Evolutionary conservation across 345 rosid species (phyloP), one percentile per base, ranked within the genome.

Genomic region (Gossypium raimondii): DNA sequence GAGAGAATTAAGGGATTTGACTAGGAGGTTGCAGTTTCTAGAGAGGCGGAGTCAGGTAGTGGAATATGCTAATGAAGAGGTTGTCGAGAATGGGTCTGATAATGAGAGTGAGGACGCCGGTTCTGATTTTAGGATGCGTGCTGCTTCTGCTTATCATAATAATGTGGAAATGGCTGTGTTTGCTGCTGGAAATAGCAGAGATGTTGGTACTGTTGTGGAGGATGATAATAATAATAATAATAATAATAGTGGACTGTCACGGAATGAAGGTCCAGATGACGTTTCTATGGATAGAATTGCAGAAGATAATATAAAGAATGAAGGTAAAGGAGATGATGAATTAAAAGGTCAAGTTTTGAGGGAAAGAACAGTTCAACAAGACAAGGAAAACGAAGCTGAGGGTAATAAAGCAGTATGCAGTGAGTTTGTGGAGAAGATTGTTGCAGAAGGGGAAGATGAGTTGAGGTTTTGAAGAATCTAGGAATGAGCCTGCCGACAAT

Each of bases 1-100:
- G 79, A 88, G 92, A 78, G 99, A 95, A 77, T 72, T 95, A 45
- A 87, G 86, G 64, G 96, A 95, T 79, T 73, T 95, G 86, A 93
- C 90, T 84, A 87, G 91, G 82, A 89, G 99, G 89, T 57, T 95
- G 83, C 90, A 82, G 83, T 86, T 86, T 74, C 86, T 93, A 20
- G 99, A 91, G 90, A 85, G 93, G 83, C 87, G 83, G 75, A 86
- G 71, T 71, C 79, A 71, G 78, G 83, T 78, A n/a, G 77, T 80
- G 12, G 92, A 82, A 81, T 89, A 92, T 86, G 88, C 55, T 53
- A 81, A 86, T 0, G 92, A 90, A 80, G 92, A 85, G 67, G 87
- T 86, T 55, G 89, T 88, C 20, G 92, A 84, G 82, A 86, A 86
- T 78, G 90, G 77, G 9, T 86, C 88, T 51, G 96, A 86, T 67